Percentiles rank a stretch among this genome's conserved stretches.
These are phyloP conservation scores for Nicotiana attenuata DNA, from an alignment of 257 asterid genomes.

Conservation along the genomic window DNA sequence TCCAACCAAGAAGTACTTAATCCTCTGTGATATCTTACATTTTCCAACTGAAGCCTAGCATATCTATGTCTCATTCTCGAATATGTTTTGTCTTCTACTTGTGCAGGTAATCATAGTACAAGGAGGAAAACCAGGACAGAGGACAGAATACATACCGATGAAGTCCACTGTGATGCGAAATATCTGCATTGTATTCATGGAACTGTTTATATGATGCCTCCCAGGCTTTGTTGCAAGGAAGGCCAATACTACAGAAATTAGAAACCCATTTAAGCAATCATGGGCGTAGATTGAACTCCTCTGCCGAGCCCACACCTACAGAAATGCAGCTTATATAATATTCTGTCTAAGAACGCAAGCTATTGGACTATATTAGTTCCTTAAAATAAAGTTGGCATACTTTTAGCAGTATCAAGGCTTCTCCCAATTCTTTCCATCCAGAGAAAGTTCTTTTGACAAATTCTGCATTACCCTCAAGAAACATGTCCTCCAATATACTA, in stretches of 20 bases:
- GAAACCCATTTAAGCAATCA: slow-evolving; percentile 88
- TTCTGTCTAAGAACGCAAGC: slow-evolving; percentile 13
- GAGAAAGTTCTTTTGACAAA: slow-evolving; percentile 49
- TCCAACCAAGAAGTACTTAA: neutral
- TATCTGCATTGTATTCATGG: slow-evolving; percentile 80
- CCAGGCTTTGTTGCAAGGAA: slow-evolving; percentile 74
- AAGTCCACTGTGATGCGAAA: slow-evolving; percentile 81
- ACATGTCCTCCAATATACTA: slow-evolving; percentile 95
- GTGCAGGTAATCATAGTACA: neutral
- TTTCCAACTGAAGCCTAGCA: neutral
- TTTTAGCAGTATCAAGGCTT: slow-evolving; percentile 76
- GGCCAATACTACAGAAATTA: slow-evolving; percentile 57
- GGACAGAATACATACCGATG: slow-evolving; percentile 49
- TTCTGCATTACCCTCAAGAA: slow-evolving; percentile 72
- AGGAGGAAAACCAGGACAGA: neutral
- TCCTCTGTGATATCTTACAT: neutral
- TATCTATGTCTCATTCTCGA: neutral
- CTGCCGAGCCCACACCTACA: slow-evolving; percentile 91
- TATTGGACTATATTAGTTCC: neutral
- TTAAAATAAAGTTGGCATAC: slow-evolving; percentile 37
- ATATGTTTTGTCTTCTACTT: neutral
- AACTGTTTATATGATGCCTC: slow-evolving; percentile 52
- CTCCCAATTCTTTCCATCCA: slow-evolving; percentile 72
- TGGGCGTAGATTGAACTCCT: slow-evolving; percentile 62
- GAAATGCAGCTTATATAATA: slow-evolving; percentile 19